A percentile compares a stretch with the other conserved stretches of the same genome.
These are phyloP conservation scores for Tilletia caries DNA, from an alignment of 1,284 basidiomycete species.

Conservation along the genomic window DNA sequence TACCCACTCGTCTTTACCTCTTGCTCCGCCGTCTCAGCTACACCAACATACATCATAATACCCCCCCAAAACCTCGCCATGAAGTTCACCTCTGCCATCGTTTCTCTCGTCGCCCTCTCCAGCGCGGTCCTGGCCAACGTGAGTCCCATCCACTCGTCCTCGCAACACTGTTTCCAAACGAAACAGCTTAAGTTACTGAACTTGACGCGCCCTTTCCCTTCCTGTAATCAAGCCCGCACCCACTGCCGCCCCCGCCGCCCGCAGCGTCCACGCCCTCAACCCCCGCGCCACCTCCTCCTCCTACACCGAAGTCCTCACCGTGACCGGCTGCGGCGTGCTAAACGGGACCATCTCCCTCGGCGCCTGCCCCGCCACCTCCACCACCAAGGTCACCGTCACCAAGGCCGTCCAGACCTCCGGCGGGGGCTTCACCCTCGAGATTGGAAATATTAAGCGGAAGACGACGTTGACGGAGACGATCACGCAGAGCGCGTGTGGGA, in stretches of 20 bases:
- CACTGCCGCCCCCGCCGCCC: neutral
- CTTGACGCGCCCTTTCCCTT: too few species aligned
- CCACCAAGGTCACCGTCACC: constrained; percentile 2
- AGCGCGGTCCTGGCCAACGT: neutral
- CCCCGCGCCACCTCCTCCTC: neutral
- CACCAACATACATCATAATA: too few species aligned
- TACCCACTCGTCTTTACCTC: too few species aligned
- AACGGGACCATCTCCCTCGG: neutral
- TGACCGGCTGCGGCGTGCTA: constrained; percentile 4
- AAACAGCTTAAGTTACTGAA: neutral
- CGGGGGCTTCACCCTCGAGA: neutral
- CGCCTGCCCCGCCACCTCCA: neutral
- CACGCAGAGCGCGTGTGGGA: constrained; percentile 3
- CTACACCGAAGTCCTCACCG: neutral
- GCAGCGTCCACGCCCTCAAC: neutral
- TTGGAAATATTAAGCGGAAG: neutral
- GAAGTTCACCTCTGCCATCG: constrained; percentile 7
- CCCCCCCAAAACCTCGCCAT: neutral
- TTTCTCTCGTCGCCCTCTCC: neutral
- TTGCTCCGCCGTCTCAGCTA: too few species aligned
- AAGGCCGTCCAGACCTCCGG: neutral
- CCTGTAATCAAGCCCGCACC: constrained; percentile 7
- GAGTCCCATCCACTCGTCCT: too few species aligned
- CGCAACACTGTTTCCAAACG: neutral
- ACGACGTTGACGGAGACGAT: neutral